Conservation (phyloP, 306 rosid genomes). For the Pterocarpus santalinus region DNA sequence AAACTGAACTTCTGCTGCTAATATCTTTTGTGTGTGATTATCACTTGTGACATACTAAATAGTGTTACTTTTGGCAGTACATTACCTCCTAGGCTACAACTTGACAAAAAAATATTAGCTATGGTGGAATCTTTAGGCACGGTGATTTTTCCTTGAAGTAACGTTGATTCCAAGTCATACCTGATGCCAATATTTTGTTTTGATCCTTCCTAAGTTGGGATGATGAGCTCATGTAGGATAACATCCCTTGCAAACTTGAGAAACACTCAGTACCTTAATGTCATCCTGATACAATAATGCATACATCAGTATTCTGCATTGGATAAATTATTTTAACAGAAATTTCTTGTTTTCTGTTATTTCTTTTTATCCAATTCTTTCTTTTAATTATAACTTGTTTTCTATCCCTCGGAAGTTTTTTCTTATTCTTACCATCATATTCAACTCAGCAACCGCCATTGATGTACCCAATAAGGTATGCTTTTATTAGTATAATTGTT, state of each 20-base stretch:
- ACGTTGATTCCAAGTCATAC: slow-evolving; percentile 48
- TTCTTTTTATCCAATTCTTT: too few relatives aligned
- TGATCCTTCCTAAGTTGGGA: neutral
- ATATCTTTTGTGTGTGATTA: neutral
- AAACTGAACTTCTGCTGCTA: slow-evolving; percentile 11
- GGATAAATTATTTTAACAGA: neutral
- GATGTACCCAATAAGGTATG: neutral
- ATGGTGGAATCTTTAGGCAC: neutral
- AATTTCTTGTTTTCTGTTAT: too few relatives aligned
- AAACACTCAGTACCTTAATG: neutral
- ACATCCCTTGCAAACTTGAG: neutral
- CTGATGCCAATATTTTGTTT: slow-evolving; percentile 32
- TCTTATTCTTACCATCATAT: too few relatives aligned
- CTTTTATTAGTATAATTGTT: neutral
- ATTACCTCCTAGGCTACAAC: neutral
- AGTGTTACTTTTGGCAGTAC: neutral
- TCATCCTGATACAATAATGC: neutral
- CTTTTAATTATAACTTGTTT: too few relatives aligned
- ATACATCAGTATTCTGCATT: neutral
- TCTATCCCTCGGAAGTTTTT: too few relatives aligned
- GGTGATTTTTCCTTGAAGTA: slow-evolving; percentile 13
- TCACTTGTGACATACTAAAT: slow-evolving; percentile 13
- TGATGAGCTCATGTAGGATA: slow-evolving; percentile 6
- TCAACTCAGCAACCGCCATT: too few relatives aligned
- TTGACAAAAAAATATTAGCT: neutral